A percentile compares a stretch with the other conserved stretches of the same genome.
Conservation (phyloP, 805 yeast species). For the Starmerella tilneyi region DNA sequence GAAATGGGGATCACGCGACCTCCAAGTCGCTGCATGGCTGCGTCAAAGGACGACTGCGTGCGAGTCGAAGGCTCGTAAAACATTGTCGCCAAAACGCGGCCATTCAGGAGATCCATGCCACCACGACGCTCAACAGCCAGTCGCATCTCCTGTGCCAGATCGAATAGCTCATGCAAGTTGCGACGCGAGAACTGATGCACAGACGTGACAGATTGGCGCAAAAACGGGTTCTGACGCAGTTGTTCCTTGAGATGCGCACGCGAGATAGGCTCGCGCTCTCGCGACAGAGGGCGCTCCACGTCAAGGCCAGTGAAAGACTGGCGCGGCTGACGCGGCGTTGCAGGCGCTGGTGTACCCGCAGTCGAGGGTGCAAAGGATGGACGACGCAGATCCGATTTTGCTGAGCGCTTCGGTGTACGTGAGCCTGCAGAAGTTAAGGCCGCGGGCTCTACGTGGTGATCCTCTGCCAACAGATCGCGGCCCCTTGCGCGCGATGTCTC, state of each 20-base stretch:
- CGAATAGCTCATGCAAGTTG: slow-evolving; percentile 83
- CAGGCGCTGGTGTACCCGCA: slow-evolving; percentile 29
- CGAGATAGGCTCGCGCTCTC: slow-evolving; percentile 32
- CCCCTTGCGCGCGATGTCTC: slow-evolving; percentile 41
- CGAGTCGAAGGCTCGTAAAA: slow-evolving; percentile 98
- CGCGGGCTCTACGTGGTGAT: slow-evolving; percentile 18
- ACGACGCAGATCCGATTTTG: too few relatives aligned
- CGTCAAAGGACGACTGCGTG: slow-evolving; percentile 92
- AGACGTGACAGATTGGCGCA: slow-evolving; percentile 76
- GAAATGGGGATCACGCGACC: slow-evolving; percentile 89
- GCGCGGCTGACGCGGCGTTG: slow-evolving; percentile 26
- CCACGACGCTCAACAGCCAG: slow-evolving; percentile 95
- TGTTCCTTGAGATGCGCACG: slow-evolving; percentile 69
- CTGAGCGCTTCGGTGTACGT: neutral
- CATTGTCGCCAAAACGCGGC: slow-evolving; percentile 85
- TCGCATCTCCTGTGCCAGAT: slow-evolving; percentile 97
- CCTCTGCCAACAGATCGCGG: slow-evolving; percentile 18
- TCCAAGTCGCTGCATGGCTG: slow-evolving; percentile 99
- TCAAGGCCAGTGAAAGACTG: slow-evolving; percentile 23
- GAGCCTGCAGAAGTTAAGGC: neutral
- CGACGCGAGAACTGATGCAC: slow-evolving; percentile 80
- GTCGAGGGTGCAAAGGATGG: too few relatives aligned
- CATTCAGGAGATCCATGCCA: slow-evolving; percentile 78
- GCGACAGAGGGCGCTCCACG: slow-evolving; percentile 25
- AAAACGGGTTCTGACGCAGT: slow-evolving; percentile 83